Percentiles rank a stretch among this genome's conserved stretches.
Evolutionary conservation across 2,329 filamentous ascomycete species (phyloP).

Genomic region (Seiridium unicorne): DNA sequence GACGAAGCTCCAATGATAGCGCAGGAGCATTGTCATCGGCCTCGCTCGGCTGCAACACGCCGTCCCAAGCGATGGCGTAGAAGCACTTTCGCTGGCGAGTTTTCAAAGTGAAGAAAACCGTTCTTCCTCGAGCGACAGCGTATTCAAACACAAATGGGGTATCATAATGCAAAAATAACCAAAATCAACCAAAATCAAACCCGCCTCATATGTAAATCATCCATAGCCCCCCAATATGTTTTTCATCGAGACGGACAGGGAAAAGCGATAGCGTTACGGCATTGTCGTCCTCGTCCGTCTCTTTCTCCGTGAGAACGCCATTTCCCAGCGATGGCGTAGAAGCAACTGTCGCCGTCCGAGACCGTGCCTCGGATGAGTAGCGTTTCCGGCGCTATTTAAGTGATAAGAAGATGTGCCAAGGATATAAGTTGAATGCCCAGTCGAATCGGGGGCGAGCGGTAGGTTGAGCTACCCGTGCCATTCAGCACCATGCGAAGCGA

Average conservation of each 20-base stretch:
- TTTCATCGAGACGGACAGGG: conserved; percentile 13
- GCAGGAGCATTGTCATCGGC: conserved; percentile 51
- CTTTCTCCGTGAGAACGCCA: conserved; percentile 19
- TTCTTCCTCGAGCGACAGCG: conserved; percentile 42
- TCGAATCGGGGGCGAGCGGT: not conserved
- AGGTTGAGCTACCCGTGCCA: conserved; percentile 7
- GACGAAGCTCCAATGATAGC: conserved; percentile 43
- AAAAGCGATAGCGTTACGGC: conserved; percentile 36
- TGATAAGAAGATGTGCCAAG: conserved; percentile 13
- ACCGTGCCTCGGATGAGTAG: conserved; percentile 24
- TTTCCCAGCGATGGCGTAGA: conserved; percentile 34
- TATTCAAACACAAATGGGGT: conserved; percentile 55
- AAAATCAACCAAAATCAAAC: conserved; percentile 14
- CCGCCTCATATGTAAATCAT: not conserved
- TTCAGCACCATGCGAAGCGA: not conserved
- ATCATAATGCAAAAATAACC: conserved; percentile 38
- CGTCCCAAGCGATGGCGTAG: conserved; percentile 46
- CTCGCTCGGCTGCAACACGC: conserved; percentile 42
- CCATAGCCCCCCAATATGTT: not conserved
- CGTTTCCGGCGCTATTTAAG: conserved; percentile 22
- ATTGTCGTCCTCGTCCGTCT: conserved; percentile 30
- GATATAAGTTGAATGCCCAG: conserved; percentile 9
- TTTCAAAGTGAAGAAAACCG: conserved; percentile 14
- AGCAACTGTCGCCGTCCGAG: conserved; percentile 34
- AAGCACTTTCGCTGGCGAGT: conserved; percentile 43